Evolutionary conservation across 2,329 filamentous ascomycete genomes (phyloP), one percentile per base, ranked within the genome.

Genomic region (Sordariomycetes sp.): DNA sequence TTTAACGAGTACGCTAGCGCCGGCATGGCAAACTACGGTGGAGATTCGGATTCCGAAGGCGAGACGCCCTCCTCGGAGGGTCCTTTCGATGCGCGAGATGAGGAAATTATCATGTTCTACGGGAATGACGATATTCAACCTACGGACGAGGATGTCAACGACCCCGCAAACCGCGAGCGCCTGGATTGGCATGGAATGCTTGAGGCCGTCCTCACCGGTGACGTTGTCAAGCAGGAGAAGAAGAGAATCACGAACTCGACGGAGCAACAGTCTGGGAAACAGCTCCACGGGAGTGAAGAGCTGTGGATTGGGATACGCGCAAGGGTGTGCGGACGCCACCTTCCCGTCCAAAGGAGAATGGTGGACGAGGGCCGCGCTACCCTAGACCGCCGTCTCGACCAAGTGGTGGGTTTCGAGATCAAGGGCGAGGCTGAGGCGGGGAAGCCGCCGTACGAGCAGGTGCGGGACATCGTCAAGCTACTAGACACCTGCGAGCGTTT

Each of bases 181-280:
- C 77, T 99, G 25, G 94, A 99, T 72, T 99, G 94, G 94, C 92
- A 99, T 72, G 90, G 90, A 3, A 99, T 99, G 94, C 76, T 99
- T 59, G 90, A 93, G 60, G 95, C 93, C 16, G 94, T 99, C 3
- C 76, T 99, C 64, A 97, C 92, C 1, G 94, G 94, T 63, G 94
- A 99, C 70, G 94, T 99, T 10, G 93, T 99, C 59, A 90, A 90
- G 66, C 94, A 99, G 71, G 94, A 99, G 74, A 99, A 99, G 79
- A 96, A 96, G 71, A 85, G 94, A 52, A 73, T 99, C 66, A 94
- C 95, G 64, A 92, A 90, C 53, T 87, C 89, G 3, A 77, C 79
- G 14, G 83, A 86, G 57, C 77, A 79, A 63, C 75, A 80, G 60
- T 69, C 74, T 10, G 79, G 78, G 58, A 81, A 81, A 62, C 78